Conservation (phyloP, 129 eudicot species). For the Flaveria linearis region DNA sequence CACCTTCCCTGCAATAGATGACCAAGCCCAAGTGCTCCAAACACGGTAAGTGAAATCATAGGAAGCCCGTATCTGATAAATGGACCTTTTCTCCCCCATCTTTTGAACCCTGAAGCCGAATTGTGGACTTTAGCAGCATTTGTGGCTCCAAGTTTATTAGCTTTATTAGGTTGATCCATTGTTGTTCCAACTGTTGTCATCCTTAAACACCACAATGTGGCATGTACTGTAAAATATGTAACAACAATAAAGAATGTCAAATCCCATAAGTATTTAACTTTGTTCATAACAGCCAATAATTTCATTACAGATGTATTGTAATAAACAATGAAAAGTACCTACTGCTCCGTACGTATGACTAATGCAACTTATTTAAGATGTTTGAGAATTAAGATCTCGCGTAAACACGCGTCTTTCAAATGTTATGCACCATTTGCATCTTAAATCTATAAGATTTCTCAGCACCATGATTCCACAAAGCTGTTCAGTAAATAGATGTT, state of each 20-base stretch:
- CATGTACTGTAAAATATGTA: conserved; percentile 22
- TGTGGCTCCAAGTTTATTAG: conserved; percentile 19
- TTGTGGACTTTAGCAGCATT: conserved; percentile 36
- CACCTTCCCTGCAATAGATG: conserved; percentile 95
- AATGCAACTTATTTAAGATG: not conserved
- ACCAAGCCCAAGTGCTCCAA: conserved; percentile 90
- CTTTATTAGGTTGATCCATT: conserved; percentile 42
- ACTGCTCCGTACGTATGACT: not conserved
- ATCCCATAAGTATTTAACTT: conserved; percentile 1
- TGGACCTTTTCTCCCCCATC: conserved; percentile 90
- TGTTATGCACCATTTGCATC: not conserved
- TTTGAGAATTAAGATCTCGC: not conserved
- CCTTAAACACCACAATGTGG: conserved; percentile 32
- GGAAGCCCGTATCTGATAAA: conserved; percentile 95
- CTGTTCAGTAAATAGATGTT: not conserved
- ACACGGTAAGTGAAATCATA: conserved; percentile 86
- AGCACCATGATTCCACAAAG: not conserved
- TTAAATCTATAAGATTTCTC: not conserved
- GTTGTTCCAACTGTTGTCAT: conserved; percentile 49
- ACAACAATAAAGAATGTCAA: conserved; percentile 1
- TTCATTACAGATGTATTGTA: not conserved
- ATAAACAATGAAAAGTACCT: not conserved
- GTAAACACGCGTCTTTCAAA: not conserved
- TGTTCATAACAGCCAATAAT: conserved; percentile 1
- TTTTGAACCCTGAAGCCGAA: conserved; percentile 54